phyloP scores from a whole-genome alignment of 495 filamentous ascomycete genomes.

The Aspergillus olivimuriae region DNA sequence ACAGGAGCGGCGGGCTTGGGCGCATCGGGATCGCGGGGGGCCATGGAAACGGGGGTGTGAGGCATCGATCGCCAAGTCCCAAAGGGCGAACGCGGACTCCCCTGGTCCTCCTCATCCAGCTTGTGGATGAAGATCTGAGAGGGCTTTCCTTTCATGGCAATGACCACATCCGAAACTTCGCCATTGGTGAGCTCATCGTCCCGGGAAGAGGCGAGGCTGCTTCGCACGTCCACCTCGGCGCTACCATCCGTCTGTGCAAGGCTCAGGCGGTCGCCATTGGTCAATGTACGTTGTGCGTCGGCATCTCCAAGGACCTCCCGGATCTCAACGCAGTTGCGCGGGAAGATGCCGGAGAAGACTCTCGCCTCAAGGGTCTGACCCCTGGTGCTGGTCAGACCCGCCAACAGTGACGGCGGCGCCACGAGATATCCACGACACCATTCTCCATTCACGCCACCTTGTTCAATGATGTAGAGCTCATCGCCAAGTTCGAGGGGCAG shows the following conservation, averaged over 20 bases:
- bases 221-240: constrained; percentile 14
- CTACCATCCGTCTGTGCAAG: constrained; percentile 16
- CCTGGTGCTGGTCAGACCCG: constrained; percentile 84
- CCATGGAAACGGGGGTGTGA: constrained; percentile 27
- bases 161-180: constrained; percentile 33
- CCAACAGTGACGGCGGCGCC: constrained; percentile 85
- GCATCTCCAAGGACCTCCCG: constrained; percentile 65
- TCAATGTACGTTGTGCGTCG: constrained; percentile 29
- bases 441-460: constrained; percentile 73
- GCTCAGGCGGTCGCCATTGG: constrained; percentile 30
- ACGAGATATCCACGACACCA: constrained; percentile 96
- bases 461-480: constrained; percentile 97
- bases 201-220: constrained; percentile 25
- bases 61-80: constrained; percentile 25
- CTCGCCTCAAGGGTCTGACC: constrained; percentile 91
- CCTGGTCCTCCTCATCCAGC: constrained; percentile 26
- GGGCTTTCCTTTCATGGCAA: constrained; percentile 38
- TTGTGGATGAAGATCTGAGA: constrained; percentile 38
- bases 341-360: constrained; percentile 96
- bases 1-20: constrained; percentile 86
- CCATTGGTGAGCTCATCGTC: constrained; percentile 19
- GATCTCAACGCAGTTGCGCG: constrained; percentile 83
- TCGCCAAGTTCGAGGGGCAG: constrained; percentile 96
- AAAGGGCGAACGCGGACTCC: constrained; percentile 24
- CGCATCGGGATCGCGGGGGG: constrained; percentile 45